A percentile compares a stretch with the other conserved stretches of the same genome.
Evolutionary conservation across 2,329 filamentous ascomycete species (phyloP).

Genomic region (Cryphonectria japonica): DNA sequence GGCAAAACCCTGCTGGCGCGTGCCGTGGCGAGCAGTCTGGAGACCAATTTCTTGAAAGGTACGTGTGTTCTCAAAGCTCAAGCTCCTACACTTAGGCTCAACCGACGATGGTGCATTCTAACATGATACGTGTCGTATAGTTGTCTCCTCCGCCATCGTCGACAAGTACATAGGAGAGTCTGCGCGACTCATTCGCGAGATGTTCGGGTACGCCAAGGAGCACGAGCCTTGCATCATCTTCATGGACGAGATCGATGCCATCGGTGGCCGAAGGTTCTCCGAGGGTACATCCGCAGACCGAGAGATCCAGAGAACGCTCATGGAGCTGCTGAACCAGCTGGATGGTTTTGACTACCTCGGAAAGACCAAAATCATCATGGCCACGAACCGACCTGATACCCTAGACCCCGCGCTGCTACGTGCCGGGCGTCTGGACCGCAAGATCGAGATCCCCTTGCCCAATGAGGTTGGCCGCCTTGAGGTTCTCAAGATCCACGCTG

Average conservation of each 20-base stretch:
- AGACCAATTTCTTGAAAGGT: constrained; percentile 99
- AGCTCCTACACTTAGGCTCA: neutral
- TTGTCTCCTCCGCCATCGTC: constrained; percentile 97
- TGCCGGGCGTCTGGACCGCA: constrained; percentile 91
- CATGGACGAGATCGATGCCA: constrained; percentile 99
- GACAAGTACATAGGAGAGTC: constrained; percentile 99
- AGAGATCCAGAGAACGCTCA: constrained; percentile 96
- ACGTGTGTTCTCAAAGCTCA: constrained; percentile 35
- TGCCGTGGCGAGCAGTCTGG: constrained; percentile 92
- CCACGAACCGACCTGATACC: constrained; percentile 95
- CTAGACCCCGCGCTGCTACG: constrained; percentile 90
- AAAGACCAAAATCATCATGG: constrained; percentile 99
- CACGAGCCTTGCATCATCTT: constrained; percentile 99
- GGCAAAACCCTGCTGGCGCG: constrained; percentile 94
- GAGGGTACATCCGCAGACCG: constrained; percentile 97
- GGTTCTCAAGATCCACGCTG: constrained; percentile 96
- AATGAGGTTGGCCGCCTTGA: constrained; percentile 96
- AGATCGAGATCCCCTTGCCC: constrained; percentile 96
- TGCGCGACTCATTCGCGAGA: constrained; percentile 93
- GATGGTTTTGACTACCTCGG: constrained; percentile 99
- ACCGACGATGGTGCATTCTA: neutral
- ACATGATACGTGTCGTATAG: constrained; percentile 49
- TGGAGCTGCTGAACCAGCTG: constrained; percentile 98
- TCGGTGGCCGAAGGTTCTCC: constrained; percentile 93
- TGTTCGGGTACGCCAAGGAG: constrained; percentile 99